Conservation (phyloP, 2,329 filamentous ascomycete species). For the Truncatella angustata region DNA sequence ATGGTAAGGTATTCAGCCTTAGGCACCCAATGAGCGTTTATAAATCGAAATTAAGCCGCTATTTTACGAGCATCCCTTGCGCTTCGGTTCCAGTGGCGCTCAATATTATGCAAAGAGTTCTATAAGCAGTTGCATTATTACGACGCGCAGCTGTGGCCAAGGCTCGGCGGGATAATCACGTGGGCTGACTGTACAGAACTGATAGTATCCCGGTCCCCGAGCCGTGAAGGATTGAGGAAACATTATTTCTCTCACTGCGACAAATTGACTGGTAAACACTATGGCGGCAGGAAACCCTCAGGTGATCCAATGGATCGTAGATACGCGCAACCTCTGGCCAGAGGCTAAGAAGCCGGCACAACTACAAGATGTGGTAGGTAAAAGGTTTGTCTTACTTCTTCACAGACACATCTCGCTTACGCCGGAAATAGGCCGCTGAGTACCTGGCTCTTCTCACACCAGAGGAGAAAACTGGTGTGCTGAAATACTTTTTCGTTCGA, state of each 20-base stretch:
- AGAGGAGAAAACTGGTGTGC: conserved; percentile 55
- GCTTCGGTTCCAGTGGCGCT: neutral
- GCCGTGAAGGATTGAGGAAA: no score
- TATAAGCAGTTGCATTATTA: no score
- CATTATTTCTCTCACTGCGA: neutral
- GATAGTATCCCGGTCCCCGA: neutral
- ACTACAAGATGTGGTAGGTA: conserved; percentile 43
- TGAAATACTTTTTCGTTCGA: conserved; percentile 62
- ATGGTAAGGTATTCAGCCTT: no score
- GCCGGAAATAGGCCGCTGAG: conserved; percentile 34
- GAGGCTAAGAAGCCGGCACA: conserved; percentile 46
- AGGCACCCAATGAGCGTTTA: no score
- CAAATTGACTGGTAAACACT: conserved; percentile 10
- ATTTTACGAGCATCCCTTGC: no score
- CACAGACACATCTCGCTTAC: no score
- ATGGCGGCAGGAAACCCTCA: conserved; percentile 30
- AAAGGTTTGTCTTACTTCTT: no score
- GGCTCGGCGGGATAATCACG: neutral
- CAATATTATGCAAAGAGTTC: neutral
- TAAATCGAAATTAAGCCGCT: no score
- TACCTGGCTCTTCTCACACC: conserved; percentile 51
- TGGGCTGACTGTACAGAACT: neutral
- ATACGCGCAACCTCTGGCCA: conserved; percentile 60
- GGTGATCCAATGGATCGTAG: conserved; percentile 60
- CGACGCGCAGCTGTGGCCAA: neutral